phyloP scores from a whole-genome alignment of 495 filamentous ascomycete species.

The Penicillium desertorum region DNA sequence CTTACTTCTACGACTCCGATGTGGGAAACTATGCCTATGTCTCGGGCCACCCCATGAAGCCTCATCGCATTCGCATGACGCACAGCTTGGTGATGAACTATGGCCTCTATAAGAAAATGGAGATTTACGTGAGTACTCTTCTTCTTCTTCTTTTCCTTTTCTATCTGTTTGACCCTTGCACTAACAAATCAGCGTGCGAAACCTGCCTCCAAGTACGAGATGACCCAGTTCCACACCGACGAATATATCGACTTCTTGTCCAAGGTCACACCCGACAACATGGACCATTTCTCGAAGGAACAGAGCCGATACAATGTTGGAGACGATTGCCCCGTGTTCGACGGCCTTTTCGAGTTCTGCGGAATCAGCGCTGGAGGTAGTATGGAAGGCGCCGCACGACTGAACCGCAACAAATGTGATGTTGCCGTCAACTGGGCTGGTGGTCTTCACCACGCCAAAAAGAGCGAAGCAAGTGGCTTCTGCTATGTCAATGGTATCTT shows the following conservation, averaged over 20 bases:
- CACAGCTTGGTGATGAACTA: conserved; percentile 99
- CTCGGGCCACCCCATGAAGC: conserved; percentile 99
- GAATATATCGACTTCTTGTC: conserved; percentile 98
- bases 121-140: conserved; percentile 82
- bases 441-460: conserved; percentile 95
- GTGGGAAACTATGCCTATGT: conserved; percentile 98
- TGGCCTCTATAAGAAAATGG: conserved; percentile 96
- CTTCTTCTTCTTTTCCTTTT: too few species aligned
- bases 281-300: conserved; percentile 90
- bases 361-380: conserved; percentile 95
- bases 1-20: conserved; percentile 97
- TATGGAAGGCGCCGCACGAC: conserved; percentile 91
- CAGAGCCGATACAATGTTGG: conserved; percentile 97
- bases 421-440: conserved; percentile 98
- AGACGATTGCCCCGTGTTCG: conserved; percentile 97
- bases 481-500: conserved; percentile 93
- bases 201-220: conserved; percentile 91
- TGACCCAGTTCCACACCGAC: conserved; percentile 99
- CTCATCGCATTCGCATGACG: conserved; percentile 93
- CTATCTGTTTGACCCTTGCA: background rate
- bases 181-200: conserved; percentile 79
- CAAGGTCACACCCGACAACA: conserved; percentile 97
- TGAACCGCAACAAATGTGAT: conserved; percentile 93
- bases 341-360: conserved; percentile 97
- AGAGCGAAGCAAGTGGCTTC: conserved; percentile 94